These are phyloP conservation scores for Cephalotrichum gorgonifer DNA, from an alignment of 2,329 filamentous ascomycete genomes.

Conservation along the genomic window DNA sequence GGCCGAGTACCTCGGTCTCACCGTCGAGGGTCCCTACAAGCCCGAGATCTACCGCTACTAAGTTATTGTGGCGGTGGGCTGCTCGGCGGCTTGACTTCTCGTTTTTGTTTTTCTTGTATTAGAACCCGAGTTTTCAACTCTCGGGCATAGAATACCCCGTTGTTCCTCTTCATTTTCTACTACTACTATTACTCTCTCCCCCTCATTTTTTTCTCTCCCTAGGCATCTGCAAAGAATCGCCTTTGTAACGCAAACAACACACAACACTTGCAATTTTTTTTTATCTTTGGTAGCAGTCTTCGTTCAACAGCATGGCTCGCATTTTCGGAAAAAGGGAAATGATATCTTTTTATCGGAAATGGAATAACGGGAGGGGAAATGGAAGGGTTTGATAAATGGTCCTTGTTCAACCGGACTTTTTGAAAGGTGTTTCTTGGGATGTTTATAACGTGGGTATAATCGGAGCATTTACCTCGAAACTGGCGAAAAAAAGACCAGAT, in stretches of 20 bases:
- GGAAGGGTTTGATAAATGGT: not conserved
- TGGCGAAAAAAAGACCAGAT: too few species aligned
- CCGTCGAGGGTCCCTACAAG: constrained; percentile 89
- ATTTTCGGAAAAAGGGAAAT: constrained; percentile 6
- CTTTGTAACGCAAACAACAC: not conserved
- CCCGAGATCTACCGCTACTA: constrained; percentile 58
- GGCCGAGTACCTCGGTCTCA: constrained; percentile 88
- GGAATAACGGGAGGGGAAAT: not conserved
- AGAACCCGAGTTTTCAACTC: constrained; percentile 3
- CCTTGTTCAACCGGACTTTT: not conserved
- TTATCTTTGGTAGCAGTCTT: constrained; percentile 2
- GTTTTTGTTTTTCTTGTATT: not conserved
- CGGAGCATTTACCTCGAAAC: too few species aligned
- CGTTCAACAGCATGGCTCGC: constrained; percentile 5
- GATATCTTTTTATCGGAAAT: not conserved
- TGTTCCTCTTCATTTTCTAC: constrained; percentile 2
- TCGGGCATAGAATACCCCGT: constrained; percentile 10
- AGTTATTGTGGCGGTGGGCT: too few species aligned
- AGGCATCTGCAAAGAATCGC: constrained; percentile 7
- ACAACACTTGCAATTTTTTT: not conserved
- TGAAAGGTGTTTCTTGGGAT: not conserved
- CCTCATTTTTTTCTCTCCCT: constrained; percentile 13
- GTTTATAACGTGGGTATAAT: not conserved
- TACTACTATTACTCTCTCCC: not conserved
- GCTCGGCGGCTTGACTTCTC: too few species aligned